Evolutionary conservation across 1,284 basidiomycete genomes (phyloP).

Genomic region (Austropuccinia psidii): DNA sequence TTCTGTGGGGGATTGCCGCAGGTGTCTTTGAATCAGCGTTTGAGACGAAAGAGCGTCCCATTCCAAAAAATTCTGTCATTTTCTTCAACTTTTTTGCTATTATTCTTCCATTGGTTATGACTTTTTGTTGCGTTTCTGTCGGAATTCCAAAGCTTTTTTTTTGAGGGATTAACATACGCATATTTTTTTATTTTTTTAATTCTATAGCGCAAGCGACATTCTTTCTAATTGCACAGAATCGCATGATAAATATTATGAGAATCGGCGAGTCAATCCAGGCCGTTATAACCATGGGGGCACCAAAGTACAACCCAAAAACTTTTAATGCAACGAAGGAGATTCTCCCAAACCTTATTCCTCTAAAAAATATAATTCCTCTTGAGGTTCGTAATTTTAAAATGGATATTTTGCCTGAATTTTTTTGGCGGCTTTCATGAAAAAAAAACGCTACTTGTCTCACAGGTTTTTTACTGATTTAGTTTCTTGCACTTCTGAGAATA

Average conservation of each 20-base stretch:
- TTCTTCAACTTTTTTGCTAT: slow-evolving; percentile 2
- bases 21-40: slow-evolving; percentile 17
- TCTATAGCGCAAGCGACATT: not conserved
- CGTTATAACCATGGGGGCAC: not conserved
- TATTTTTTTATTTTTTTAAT: not conserved
- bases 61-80: not conserved
- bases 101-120: slow-evolving; percentile 1
- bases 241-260: not conserved
- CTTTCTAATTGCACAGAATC: not conserved
- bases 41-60: not conserved
- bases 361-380: slow-evolving; percentile 12
- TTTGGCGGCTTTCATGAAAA: not conserved
- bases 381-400: not conserved
- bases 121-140: not conserved
- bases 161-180: not conserved
- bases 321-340: slow-evolving; percentile 15
- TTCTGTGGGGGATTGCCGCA: slow-evolving; percentile 11
- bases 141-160: not conserved
- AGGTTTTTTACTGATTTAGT: not conserved
- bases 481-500: not conserved
- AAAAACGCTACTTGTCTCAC: too few species aligned
- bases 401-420: not conserved
- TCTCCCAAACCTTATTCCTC: not conserved
- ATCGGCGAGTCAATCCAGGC: not conserved
- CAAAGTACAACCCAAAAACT: not conserved